These are phyloP conservation scores for Monosporascus ibericus DNA, from an alignment of 2,329 filamentous ascomycete species.

Conservation along the genomic window DNA sequence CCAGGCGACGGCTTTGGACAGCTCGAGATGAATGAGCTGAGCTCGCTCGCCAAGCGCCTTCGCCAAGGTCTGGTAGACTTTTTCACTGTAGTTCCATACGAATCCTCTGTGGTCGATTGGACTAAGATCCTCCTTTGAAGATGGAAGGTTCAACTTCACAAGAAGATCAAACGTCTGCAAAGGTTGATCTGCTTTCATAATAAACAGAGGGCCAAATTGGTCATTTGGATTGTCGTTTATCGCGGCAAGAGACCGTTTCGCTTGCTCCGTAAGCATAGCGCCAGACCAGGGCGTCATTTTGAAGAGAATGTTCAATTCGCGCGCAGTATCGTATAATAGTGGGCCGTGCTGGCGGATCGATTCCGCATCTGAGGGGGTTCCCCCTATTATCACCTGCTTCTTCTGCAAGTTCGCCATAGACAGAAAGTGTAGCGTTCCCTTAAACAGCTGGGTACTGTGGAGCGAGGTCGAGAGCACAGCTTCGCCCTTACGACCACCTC, in stretches of 20 bases:
- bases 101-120: constrained; percentile 37
- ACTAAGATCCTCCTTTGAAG: constrained; percentile 13
- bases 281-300: constrained; percentile 91
- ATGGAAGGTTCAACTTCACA: constrained; percentile 25
- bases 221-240: constrained; percentile 68
- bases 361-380: constrained; percentile 37
- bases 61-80: constrained; percentile 58
- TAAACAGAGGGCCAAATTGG: constrained; percentile 82
- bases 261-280: constrained; percentile 64
- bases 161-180: constrained; percentile 51
- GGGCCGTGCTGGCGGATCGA: constrained; percentile 46
- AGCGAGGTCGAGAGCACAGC: constrained; percentile 71
- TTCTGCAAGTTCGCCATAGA: constrained; percentile 65
- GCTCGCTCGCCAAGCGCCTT: constrained; percentile 72
- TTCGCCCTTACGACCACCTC: constrained; percentile 66
- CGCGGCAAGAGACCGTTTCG: constrained; percentile 65
- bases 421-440: constrained; percentile 84
- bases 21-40: constrained; percentile 57
- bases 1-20: constrained; percentile 38
- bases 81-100: constrained; percentile 42
- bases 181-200: constrained; percentile 51
- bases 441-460: constrained; percentile 91
- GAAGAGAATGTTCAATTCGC: constrained; percentile 76
- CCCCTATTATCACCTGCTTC: constrained; percentile 53
- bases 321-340: constrained; percentile 69